Evolutionary conservation across 2,329 filamentous ascomycete genomes (phyloP).

Genomic region (Ophiostoma triangulosporum): DNA sequence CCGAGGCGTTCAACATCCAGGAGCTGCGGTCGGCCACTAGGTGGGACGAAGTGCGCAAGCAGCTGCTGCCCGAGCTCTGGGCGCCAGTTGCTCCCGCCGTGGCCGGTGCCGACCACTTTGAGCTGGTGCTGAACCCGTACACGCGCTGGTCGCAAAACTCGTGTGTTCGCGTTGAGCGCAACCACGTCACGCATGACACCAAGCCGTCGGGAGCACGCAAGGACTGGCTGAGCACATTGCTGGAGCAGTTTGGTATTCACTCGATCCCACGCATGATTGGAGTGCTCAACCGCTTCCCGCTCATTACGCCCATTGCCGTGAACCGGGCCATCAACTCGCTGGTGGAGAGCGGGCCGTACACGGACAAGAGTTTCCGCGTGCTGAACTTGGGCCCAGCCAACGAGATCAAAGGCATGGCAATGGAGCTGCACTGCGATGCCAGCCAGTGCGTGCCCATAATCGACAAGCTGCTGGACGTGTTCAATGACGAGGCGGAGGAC

Average conservation of each 20-base stretch:
- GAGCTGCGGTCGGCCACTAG: constrained; percentile 14
- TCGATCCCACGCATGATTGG: constrained; percentile 11
- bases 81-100: constrained; percentile 12
- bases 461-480: constrained; percentile 14
- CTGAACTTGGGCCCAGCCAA: constrained; percentile 18
- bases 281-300: constrained; percentile 14
- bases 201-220: constrained; percentile 13
- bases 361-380: constrained; percentile 17
- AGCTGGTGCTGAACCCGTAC: constrained; percentile 18
- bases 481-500: constrained; percentile 11
- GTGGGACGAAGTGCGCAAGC: constrained; percentile 15
- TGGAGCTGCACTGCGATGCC: constrained; percentile 16
- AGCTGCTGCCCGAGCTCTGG: constrained; percentile 15
- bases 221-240: constrained; percentile 13
- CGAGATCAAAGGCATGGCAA: constrained; percentile 14
- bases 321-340: constrained; percentile 14
- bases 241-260: constrained; percentile 15
- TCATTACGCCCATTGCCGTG: constrained; percentile 14
- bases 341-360: constrained; percentile 15
- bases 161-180: constrained; percentile 14
- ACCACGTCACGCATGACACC: constrained; percentile 5
- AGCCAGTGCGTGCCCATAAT: constrained; percentile 13
- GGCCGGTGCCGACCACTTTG: constrained; percentile 15
- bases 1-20: constrained; percentile 13
- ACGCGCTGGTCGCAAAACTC: constrained; percentile 10